phyloP scores from a whole-genome alignment of 169 alveolate genomes.

The Theileria parva region DNA sequence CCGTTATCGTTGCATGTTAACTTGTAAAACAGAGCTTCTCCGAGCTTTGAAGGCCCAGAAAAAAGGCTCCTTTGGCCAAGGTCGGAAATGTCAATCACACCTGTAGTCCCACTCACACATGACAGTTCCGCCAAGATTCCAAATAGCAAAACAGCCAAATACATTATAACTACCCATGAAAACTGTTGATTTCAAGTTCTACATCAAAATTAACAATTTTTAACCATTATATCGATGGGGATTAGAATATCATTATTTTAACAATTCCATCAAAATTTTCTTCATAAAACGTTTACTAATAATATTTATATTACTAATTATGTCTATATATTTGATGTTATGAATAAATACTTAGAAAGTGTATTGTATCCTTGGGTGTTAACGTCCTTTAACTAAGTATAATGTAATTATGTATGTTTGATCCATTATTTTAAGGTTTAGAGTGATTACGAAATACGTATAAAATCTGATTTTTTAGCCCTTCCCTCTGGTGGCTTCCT shows the following conservation, averaged over 20 bases:
- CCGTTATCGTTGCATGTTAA: conserved; percentile 6
- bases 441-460: not conserved
- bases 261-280: not conserved
- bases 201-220: not conserved
- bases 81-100: conserved; percentile 11
- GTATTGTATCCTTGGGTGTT: not conserved
- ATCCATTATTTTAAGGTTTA: no score
- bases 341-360: not conserved
- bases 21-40: conserved; percentile 7
- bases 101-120: not conserved
- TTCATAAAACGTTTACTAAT: not conserved
- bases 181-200: not conserved
- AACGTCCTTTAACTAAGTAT: not conserved
- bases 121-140: not conserved
- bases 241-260: not conserved
- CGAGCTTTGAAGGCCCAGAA: conserved; percentile 13
- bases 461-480: not conserved
- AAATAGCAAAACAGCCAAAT: not conserved
- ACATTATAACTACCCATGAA: not conserved
- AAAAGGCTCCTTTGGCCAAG: not conserved
- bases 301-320: no score
- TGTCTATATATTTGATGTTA: no score
- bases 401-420: no score
- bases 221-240: not conserved
- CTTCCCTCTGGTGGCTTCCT: not conserved